A percentile compares a stretch with the other conserved stretches of the same genome.
These are phyloP conservation scores for Backusella australiensis DNA, from an alignment of 192 early-diverging fungal genomes.

Conservation along the genomic window DNA sequence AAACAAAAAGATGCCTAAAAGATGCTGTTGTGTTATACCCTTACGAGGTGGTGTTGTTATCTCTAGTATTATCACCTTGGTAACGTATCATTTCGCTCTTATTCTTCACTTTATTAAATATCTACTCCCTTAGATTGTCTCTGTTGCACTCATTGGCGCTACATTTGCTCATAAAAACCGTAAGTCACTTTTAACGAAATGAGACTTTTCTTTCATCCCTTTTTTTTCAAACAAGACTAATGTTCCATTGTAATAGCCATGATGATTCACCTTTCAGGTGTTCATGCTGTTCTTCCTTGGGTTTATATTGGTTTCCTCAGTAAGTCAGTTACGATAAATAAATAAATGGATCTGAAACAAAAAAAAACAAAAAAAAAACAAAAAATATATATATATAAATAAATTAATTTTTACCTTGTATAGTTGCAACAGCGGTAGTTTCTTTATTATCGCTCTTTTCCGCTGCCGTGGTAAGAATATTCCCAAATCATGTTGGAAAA, in stretches of 20 bases:
- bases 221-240: background rate
- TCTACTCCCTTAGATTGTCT: slow-evolving; percentile 13
- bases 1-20: slow-evolving; percentile 22
- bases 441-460: slow-evolving; percentile 16
- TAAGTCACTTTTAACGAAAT: slow-evolving; percentile 15
- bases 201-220: background rate
- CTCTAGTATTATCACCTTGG: slow-evolving; percentile 13
- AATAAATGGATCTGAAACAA: background rate
- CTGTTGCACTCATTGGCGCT: slow-evolving; percentile 12
- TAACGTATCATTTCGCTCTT: slow-evolving; percentile 1
- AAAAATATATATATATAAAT: background rate
- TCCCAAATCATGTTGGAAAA: background rate
- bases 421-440: slow-evolving; percentile 25
- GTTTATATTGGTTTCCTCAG: slow-evolving; percentile 24
- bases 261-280: slow-evolving; percentile 24
- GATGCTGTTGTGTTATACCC: slow-evolving; percentile 33
- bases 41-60: slow-evolving; percentile 18
- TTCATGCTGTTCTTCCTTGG: slow-evolving; percentile 26
- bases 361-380: too few relatives aligned
- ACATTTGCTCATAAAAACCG: slow-evolving; percentile 36
- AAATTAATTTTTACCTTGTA: slow-evolving; percentile 2
- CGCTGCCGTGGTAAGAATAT: slow-evolving; percentile 12
- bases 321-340: slow-evolving; percentile 1
- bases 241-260: slow-evolving; percentile 14
- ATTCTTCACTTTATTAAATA: too few relatives aligned